Evolutionary conservation across 345 rosid genomes (phyloP), one percentile per base, ranked within the genome.

Genomic region (Eucalyptus fibrosa): DNA sequence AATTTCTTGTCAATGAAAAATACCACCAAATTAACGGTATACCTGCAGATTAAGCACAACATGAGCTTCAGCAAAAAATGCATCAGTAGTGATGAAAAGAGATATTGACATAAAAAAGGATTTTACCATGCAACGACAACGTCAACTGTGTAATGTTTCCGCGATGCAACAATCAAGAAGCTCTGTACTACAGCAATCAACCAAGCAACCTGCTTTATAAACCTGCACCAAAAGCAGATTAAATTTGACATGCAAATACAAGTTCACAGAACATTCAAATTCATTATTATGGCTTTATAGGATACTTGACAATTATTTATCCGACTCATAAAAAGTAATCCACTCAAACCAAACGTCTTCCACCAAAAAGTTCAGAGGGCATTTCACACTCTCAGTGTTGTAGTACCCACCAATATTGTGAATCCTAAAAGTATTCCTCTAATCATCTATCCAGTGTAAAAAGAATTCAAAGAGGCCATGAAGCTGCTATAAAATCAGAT

Each of bases 131-230:
- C 99, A 91, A 98, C 99, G 86, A 97, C 98, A 2, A 98, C 94
- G 55, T 98, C 99, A 16, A 97, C 99, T 1, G 97, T 95, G 95
- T 98, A 98, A 95, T 98, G 99, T 92, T 98, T 98, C 91, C 99
- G 96, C 50, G 99, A 98, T 34, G 99, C 99, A 86, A 98, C 88
- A 65, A 98, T 98, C 94, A 98, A 90, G 87, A 97, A 92, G 94
- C 99, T 98, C 93, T 96, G 99, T 91, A 94, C 88, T n/a, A 95
- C 90, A 67, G 99, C 99, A 90, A 88, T 88, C 90, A 94, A 89
- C 99, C 99, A 98, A 24, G 95, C 99, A 87, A 94, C 56, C 51
- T 95, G 98, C 97, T 97, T 97, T 92, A 98, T 92, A 89, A 92
- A 96, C 95, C 99, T 98, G 92, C 88, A 92, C 90, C 47, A 69